phyloP scores from a whole-genome alignment of 2,329 filamentous ascomycete genomes.

The Xylaria sp. region DNA sequence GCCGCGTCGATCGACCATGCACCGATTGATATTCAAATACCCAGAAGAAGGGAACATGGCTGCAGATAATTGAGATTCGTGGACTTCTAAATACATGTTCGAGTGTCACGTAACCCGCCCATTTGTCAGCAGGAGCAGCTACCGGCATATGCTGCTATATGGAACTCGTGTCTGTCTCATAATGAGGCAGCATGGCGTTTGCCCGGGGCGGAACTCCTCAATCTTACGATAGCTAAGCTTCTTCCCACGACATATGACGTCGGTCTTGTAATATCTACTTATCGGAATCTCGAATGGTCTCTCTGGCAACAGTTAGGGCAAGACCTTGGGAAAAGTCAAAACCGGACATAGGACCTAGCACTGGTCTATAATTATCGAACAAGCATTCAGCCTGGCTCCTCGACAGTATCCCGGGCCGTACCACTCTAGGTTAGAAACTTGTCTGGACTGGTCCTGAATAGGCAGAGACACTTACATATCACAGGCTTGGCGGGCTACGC shows the following conservation, averaged over 20 bases:
- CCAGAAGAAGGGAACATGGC: background rate
- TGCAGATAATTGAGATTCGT: conserved; percentile 2
- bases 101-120: background rate
- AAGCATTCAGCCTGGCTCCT: background rate
- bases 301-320: background rate
- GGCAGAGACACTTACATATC: background rate
- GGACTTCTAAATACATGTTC: conserved; percentile 5
- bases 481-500: background rate
- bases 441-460: background rate
- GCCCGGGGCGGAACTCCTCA: background rate
- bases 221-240: background rate
- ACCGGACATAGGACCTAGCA: too few species aligned
- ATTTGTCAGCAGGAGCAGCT: conserved; percentile 14
- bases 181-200: background rate
- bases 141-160: background rate
- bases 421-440: background rate
- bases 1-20: conserved; percentile 15
- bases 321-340: background rate
- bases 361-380: conserved; percentile 20
- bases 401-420: background rate
- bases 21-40: conserved; percentile 3
- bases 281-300: background rate
- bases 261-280: background rate
- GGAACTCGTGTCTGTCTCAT: background rate
- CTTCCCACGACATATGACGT: conserved; percentile 3